Base-by-base conservation (phyloP, 2,329 filamentous ascomycete genomes). In the Arthrocladium fulminans region DNA sequence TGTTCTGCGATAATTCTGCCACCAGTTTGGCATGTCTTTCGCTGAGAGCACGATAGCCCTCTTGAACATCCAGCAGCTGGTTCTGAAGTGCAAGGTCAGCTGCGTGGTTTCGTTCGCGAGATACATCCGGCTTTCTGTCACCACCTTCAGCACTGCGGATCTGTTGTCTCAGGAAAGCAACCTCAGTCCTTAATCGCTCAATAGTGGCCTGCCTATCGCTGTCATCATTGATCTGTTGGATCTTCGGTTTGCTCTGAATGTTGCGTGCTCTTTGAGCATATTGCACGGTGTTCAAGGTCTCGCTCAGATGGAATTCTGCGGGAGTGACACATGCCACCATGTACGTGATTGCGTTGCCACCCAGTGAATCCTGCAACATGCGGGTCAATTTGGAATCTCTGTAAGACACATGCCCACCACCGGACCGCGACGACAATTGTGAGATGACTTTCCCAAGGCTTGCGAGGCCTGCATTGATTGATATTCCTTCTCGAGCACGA, bases 251-350 rank as follows among this genome's bases (percentile, higher is more conserved):
- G 69, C 87, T 95, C 71, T 98, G 92, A 52, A 98, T 98, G 1
- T 89, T 88, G 55, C 92, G 84, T 54, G 92, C 94, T 55, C 92
- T 81, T 69, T 97, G 92, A 5, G 92, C 92, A 67, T 98, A 98
- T 65, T 96, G 86, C 19, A 98, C 87, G 0, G 92, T 98, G 65
- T 98, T 98, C 50, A 98, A 73, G 0, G 94, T 97, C 69, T 98
- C 92, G 69, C 89, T 97, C 38, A 98, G 73, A 65, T 98, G 92
- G 63, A 98, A 98, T 64, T 96, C 89, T 12, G 90, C 88, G 0
- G 89, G 90, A 1, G 90, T 98, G 24, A 98, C 89, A 68, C 92
- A 98, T 7, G 92, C 92, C 69, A 98, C 92, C 92, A 98, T 97
- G 70, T 97, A 98, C 0, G 92, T 98, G 63, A 96, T 94, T 29